phyloP scores from a whole-genome alignment of 768 basidiomycete genomes.

The Suillus alpinus region DNA sequence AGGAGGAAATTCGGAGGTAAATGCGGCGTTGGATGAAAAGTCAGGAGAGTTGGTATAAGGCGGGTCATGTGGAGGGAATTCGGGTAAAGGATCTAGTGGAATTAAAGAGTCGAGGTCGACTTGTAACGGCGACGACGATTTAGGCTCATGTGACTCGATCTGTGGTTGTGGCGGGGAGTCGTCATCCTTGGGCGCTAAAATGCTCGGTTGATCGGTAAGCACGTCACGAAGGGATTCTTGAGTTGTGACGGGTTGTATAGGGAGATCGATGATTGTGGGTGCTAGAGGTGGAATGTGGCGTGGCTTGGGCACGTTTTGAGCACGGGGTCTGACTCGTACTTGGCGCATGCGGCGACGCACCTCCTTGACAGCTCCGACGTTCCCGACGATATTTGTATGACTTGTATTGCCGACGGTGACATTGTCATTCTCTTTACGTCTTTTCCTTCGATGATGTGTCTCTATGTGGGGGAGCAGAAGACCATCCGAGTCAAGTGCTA shows the following conservation, averaged over 20 bases:
- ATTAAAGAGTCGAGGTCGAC: constrained; percentile 27
- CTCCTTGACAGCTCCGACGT: not conserved
- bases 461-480: constrained; percentile 15
- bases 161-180: not conserved
- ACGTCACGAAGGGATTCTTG: not conserved
- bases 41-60: not conserved
- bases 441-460: constrained; percentile 9
- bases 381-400: not conserved
- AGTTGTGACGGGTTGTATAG: not conserved
- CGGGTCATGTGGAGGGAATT: not conserved
- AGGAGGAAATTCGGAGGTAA: not conserved
- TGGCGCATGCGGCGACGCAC: constrained; percentile 4
- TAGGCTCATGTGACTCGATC: no score
- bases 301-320: constrained; percentile 5
- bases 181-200: constrained; percentile 10
- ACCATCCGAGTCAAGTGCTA: constrained; percentile 28
- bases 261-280: not conserved
- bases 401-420: not conserved
- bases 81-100: constrained; percentile 22
- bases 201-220: constrained; percentile 5
- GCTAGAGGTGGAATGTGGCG: not conserved
- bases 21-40: not conserved
- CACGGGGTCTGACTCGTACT: not conserved
- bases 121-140: constrained; percentile 2
- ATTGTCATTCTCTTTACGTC: constrained; percentile 21